Percentiles rank a stretch among this genome's conserved stretches.
Evolutionary conservation across 768 basidiomycete species (phyloP).

Genomic region (Pleurotus platypus): DNA sequence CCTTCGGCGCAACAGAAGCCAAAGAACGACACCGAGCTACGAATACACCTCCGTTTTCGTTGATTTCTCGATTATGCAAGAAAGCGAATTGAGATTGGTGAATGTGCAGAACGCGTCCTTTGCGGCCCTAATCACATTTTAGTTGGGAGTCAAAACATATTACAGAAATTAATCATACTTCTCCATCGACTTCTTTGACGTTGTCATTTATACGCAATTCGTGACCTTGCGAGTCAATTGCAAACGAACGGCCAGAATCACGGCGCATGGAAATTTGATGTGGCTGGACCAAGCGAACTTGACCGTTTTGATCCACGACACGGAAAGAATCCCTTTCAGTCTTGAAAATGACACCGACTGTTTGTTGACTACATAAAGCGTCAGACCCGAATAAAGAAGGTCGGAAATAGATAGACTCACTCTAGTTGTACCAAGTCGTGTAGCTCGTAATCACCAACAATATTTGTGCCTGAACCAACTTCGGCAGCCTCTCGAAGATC

Average conservation of each 20-base stretch:
- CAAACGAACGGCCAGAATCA: constrained; percentile 78
- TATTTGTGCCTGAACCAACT: constrained; percentile 87
- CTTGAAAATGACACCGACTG: constrained; percentile 96
- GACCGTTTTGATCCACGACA: constrained; percentile 91
- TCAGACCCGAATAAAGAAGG: constrained; percentile 10
- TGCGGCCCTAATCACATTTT: constrained; percentile 52
- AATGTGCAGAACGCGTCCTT: constrained; percentile 89
- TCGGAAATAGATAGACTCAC: constrained; percentile 42
- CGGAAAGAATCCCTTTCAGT: constrained; percentile 96
- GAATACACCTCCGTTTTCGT: constrained; percentile 92
- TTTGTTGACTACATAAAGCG: constrained; percentile 61
- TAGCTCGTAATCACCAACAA: constrained; percentile 90
- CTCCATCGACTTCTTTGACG: constrained; percentile 88
- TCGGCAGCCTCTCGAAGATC: constrained; percentile 97
- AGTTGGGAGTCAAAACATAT: constrained; percentile 2
- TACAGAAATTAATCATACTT: constrained; percentile 45
- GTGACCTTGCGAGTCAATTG: constrained; percentile 85
- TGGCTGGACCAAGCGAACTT: constrained; percentile 84
- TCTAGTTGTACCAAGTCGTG: constrained; percentile 97
- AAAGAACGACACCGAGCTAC: constrained; percentile 85
- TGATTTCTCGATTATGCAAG: constrained; percentile 86
- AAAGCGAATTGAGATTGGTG: constrained; percentile 94
- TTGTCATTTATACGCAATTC: constrained; percentile 86
- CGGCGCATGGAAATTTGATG: constrained; percentile 93
- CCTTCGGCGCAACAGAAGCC: constrained; percentile 83